A percentile compares a stretch with the other conserved stretches of the same genome.
Conservation (phyloP, 352 stramenopile genomes). For the Globisporangium sylvaticum region DNA sequence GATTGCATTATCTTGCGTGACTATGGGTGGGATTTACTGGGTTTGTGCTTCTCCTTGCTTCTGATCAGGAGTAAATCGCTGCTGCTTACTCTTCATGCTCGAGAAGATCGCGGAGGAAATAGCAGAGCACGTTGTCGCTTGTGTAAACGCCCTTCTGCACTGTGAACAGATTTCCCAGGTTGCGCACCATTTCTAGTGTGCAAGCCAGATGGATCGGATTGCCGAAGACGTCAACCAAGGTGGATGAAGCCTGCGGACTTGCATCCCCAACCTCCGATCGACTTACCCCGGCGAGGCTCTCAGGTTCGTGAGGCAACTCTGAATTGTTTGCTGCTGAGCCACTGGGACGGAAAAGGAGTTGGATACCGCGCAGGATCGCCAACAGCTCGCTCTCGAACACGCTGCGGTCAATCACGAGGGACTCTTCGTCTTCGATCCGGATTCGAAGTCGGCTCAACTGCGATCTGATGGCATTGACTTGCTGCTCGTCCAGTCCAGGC, state of each 20-base stretch:
- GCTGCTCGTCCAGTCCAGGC: constrained; percentile 23
- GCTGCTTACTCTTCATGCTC: constrained; percentile 16
- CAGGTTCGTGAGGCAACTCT: neutral
- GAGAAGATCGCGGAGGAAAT: constrained; percentile 68
- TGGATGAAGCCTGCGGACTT: neutral
- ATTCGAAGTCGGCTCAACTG: constrained; percentile 42
- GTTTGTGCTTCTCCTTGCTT: neutral
- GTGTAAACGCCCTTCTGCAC: constrained; percentile 32
- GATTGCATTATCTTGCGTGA: neutral
- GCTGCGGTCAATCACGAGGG: constrained; percentile 40
- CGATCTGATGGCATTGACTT: constrained; percentile 27
- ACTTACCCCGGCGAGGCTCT: neutral
- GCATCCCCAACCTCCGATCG: too few relatives aligned
- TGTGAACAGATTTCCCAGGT: constrained; percentile 50
- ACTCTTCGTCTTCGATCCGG: constrained; percentile 65
- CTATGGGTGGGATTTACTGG: neutral
- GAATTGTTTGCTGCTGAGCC: neutral
- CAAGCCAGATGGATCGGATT: constrained; percentile 39
- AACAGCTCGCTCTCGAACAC: constrained; percentile 28
- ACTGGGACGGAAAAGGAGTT: constrained; percentile 31
- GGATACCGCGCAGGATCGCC: constrained; percentile 29
- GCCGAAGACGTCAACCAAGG: constrained; percentile 40
- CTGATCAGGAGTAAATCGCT: neutral
- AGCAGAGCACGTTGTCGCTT: constrained; percentile 60
- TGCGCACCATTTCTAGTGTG: constrained; percentile 39